Evolutionary conservation across 192 early-diverging fungal species (phyloP).

Genomic region (Coemansia umbellata): DNA sequence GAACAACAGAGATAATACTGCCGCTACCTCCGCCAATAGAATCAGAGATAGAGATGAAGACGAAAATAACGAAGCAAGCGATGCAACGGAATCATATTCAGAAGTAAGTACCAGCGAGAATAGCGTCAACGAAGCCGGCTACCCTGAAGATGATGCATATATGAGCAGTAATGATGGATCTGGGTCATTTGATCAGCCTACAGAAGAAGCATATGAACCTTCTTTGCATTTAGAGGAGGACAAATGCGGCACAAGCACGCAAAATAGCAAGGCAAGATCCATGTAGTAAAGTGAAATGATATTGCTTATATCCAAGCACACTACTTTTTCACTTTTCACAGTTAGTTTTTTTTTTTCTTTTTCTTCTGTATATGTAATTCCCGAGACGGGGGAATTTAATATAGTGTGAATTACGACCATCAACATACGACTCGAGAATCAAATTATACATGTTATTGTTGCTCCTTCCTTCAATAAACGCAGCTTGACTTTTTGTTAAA

Average conservation of each 20-base stretch:
- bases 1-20: no score
- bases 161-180: neutral
- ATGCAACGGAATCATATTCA: neutral
- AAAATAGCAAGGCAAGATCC: neutral
- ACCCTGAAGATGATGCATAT: neutral
- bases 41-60: neutral
- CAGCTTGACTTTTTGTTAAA: no score
- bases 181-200: no score
- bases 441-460: no score
- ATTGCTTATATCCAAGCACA: no score
- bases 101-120: neutral
- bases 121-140: neutral
- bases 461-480: no score
- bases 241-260: neutral
- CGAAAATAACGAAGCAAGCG: neutral
- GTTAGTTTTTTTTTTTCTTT: neutral
- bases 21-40: no score
- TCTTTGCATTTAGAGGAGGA: no score
- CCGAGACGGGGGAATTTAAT: constrained; percentile 30
- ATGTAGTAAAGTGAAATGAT: neutral
- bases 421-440: no score
- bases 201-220: no score
- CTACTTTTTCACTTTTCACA: no score
- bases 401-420: no score
- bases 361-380: constrained; percentile 17